Percentiles rank a stretch among this genome's conserved stretches.
Evolutionary conservation across 768 basidiomycete species (phyloP).

Genomic region (Kwoniella dejecticola): DNA sequence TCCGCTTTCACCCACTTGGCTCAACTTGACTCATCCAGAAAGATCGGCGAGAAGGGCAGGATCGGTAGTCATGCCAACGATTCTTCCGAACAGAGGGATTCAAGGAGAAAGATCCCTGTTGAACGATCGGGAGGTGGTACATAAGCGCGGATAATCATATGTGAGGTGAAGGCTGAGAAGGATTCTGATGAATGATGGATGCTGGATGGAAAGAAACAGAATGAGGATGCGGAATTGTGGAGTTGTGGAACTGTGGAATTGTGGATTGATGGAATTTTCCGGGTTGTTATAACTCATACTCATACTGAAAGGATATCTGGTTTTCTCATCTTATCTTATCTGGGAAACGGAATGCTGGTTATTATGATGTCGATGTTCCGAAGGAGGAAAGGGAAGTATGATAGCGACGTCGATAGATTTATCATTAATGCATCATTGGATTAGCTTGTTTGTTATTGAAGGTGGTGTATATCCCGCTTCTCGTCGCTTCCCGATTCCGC

Average conservation of each 20-base stretch:
- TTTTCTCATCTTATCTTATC: no score
- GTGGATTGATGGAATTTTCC: not conserved
- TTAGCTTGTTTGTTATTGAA: no score
- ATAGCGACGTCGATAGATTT: not conserved
- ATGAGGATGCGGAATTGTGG: not conserved
- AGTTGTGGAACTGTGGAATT: not conserved
- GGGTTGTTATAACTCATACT: not conserved
- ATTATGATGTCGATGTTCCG: no score
- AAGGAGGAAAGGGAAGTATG: not conserved
- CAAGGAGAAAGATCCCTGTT: conserved; percentile 61
- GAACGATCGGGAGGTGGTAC: conserved; percentile 63
- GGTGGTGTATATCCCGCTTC: no score
- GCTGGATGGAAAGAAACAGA: no score
- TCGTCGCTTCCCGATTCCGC: no score
- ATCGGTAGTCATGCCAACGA: conserved; percentile 56
- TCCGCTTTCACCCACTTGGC: conserved; percentile 55
- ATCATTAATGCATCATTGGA: no score
- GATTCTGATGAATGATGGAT: no score
- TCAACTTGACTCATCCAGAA: conserved; percentile 39
- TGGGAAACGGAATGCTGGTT: no score
- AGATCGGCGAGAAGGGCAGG: conserved; percentile 63
- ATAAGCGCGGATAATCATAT: conserved; percentile 17
- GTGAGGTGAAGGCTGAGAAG: no score
- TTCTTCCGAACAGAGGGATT: conserved; percentile 44
- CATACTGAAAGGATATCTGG: no score